These are phyloP conservation scores for Huiozyma naganishii DNA, from an alignment of 805 yeast species.

Conservation along the genomic window DNA sequence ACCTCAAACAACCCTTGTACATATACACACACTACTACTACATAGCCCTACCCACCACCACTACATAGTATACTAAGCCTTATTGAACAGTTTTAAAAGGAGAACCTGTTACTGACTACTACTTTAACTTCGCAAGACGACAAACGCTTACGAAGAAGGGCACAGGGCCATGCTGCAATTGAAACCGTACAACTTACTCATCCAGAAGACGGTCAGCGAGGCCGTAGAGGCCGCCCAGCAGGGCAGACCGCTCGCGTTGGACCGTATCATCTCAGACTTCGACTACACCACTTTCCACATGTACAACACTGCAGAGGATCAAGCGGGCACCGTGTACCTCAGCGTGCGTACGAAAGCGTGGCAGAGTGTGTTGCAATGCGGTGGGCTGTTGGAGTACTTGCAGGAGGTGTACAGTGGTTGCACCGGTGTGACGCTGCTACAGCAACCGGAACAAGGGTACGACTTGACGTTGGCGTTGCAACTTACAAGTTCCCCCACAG, in stretches of 20 bases:
- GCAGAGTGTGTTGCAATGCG: constrained; percentile 18
- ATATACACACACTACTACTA: not conserved
- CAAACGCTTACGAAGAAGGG: no score
- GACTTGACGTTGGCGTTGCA: not conserved
- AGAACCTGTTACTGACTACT: no score
- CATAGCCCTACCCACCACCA: not conserved
- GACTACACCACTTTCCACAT: constrained; percentile 92
- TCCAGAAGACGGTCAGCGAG: constrained; percentile 71
- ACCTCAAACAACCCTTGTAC: not conserved
- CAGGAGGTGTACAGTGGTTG: constrained; percentile 11
- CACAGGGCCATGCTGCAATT: constrained; percentile 58
- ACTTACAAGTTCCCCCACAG: not conserved
- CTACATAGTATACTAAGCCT: no score
- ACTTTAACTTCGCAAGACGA: no score
- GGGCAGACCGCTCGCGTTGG: constrained; percentile 37
- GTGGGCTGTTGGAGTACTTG: constrained; percentile 15
- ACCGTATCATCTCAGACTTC: constrained; percentile 86
- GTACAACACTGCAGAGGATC: constrained; percentile 48
- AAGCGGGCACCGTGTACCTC: constrained; percentile 29
- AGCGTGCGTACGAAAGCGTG: constrained; percentile 27
- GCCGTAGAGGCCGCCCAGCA: constrained; percentile 23
- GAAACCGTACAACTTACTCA: constrained; percentile 71
- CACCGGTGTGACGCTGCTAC: constrained; percentile 15
- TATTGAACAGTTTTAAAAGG: no score
- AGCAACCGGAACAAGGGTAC: constrained; percentile 32